Percentiles rank a stretch among this genome's conserved stretches.
These are phyloP conservation scores for Boletus tylopilopsis DNA, from an alignment of 768 basidiomycete genomes.

Conservation along the genomic window DNA sequence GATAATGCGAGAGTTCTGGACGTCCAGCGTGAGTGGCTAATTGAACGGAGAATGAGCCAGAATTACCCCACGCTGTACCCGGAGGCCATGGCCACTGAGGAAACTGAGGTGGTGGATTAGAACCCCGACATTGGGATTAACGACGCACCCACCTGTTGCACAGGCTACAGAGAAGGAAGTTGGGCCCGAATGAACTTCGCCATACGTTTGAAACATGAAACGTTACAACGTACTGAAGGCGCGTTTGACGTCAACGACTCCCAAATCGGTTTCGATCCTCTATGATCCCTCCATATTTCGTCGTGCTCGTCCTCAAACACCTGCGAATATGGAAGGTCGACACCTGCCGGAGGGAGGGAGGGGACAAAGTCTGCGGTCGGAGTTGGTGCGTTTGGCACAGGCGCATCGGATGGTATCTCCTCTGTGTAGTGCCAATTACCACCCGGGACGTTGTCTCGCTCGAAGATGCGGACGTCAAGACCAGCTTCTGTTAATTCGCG, in stretches of 20 bases:
- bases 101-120: background rate
- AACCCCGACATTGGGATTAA: background rate
- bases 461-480: slow-evolving; percentile 4
- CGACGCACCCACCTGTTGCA: background rate
- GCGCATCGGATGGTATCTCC: background rate
- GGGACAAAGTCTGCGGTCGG: background rate
- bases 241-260: slow-evolving; percentile 3
- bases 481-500: background rate
- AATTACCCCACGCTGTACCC: slow-evolving; percentile 4
- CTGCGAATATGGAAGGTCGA: background rate
- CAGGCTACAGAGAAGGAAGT: background rate
- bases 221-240: background rate
- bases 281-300: background rate
- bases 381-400: background rate
- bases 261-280: slow-evolving; percentile 1
- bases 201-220: background rate
- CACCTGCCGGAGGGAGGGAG: background rate
- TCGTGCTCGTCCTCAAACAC: background rate
- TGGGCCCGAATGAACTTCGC: too few species aligned
- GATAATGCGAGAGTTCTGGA: slow-evolving; percentile 30
- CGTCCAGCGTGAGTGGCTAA: background rate
- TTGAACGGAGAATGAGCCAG: background rate
- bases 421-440: slow-evolving; percentile 4
- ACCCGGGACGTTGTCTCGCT: background rate
- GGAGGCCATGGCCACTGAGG: slow-evolving; percentile 5